Conservation (phyloP, 345 rosid species). For the Hibiscus trionum region DNA sequence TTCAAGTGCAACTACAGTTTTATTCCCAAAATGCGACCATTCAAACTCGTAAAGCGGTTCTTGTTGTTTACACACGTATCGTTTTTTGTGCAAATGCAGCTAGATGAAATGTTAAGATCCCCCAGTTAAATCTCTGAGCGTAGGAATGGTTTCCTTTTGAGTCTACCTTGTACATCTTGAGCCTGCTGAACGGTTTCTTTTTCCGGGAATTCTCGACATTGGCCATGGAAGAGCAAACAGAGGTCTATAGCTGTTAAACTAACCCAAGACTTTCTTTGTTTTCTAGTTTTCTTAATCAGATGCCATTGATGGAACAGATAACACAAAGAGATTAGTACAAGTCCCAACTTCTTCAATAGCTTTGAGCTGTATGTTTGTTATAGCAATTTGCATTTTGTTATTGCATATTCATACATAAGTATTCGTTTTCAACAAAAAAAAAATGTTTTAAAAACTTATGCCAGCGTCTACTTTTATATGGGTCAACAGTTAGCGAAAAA, state of each 20-base stretch:
- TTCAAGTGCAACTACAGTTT: conserved; percentile 6
- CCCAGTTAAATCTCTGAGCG: not conserved
- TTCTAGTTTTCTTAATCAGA: too few relatives aligned
- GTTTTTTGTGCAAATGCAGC: conserved; percentile 4
- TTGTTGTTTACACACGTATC: not conserved
- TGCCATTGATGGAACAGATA: too few relatives aligned
- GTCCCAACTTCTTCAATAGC: too few relatives aligned
- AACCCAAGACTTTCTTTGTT: not conserved
- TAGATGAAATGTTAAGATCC: not conserved
- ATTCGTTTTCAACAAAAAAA: not conserved
- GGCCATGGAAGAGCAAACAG: conserved; percentile 1
- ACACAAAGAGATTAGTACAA: too few relatives aligned
- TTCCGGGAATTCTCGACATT: not conserved
- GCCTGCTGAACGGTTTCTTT: not conserved
- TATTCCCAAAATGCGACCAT: conserved; percentile 5
- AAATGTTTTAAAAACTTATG: not conserved
- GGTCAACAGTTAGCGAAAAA: too few relatives aligned
- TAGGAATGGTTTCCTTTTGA: not conserved
- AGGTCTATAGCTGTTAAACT: not conserved
- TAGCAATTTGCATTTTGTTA: too few relatives aligned
- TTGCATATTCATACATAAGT: not conserved
- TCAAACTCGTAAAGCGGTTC: not conserved
- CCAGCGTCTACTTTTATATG: too few relatives aligned
- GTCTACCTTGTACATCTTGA: not conserved
- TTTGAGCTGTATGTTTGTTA: too few relatives aligned